Evolutionary conservation across 176 grass and related monocot genomes (phyloP), one percentile per base, ranked within the genome.

Genomic region (Bromus sterilis): DNA sequence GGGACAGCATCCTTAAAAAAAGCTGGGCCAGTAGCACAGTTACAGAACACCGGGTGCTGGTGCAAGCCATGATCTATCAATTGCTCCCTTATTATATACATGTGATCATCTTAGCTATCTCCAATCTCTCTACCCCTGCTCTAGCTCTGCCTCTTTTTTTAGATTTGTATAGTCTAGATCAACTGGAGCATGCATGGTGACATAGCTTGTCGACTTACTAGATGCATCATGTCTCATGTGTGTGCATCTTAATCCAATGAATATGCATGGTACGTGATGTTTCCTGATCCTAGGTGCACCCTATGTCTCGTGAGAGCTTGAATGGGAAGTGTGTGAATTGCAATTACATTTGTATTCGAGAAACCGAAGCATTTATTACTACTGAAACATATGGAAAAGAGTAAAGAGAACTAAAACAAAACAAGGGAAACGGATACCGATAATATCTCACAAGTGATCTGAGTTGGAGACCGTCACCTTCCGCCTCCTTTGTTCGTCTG

Each of bases 11-110:
- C n/a, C n/a, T n/a, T n/a, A n/a, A n/a, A n/a, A n/a, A n/a, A n/a
- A n/a, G n/a, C n/a, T n/a, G n/a, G n/a, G n/a, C n/a, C n/a, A n/a
- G n/a, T n/a, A n/a, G n/a, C n/a, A n/a, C n/a, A n/a, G n/a, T n/a
- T n/a, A n/a, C n/a, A n/a, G n/a, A n/a, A n/a, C 37, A 15, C 5
- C 16, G 20, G 0, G 71, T 46, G 15, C 72, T 88, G 4, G 5
- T 56, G 9, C 75, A 59, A 4, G 83, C 77, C 0, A 84, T 88
- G 77, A 25, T 88, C 1, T 37, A 39, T 67, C 2, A n/a, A n/a
- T n/a, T n/a, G n/a, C n/a, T n/a, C n/a, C n/a, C n/a, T n/a, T n/a
- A n/a, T n/a, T n/a, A n/a, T n/a, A n/a, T n/a, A n/a, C n/a, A n/a
- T 44, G 11, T 71, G 42, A 13, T 70, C n/a, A 39, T 21, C 66